Base-by-base conservation (phyloP, 306 rosid genomes). In the Acacia confusa region DNA sequence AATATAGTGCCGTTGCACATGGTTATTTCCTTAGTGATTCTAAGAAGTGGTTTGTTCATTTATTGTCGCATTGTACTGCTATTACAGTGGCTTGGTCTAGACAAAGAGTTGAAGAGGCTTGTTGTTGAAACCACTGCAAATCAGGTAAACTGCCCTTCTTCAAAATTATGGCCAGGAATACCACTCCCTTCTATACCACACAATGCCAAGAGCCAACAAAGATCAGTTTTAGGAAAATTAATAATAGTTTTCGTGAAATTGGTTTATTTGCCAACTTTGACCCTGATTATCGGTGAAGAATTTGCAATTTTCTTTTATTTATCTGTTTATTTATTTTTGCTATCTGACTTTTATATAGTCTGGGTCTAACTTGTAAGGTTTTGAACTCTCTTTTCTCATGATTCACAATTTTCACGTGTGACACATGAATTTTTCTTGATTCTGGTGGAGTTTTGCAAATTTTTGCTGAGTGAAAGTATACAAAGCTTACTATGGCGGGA, bases 51-150 rank as follows among this genome's bases (percentile, higher is more conserved):
- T 36, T 43, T 77, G 52, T 71, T 79, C 71, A 44, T 64, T 72
- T 70, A 55, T 80, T 24, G 58, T 74, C 65, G 74, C 74, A 30
- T 71, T 70, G 17, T 71, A 40, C 70, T 87, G 84, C 77, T 72
- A 84, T 87, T 47, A 63, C 84, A 96, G 99, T 96, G 99, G 99
- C 97, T 96, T 84, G 97, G 94, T 83, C 87, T 92, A 76, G 98
- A 96, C 88, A 96, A 92, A 85, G 97, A 94, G 41, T 84, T 75
- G 53, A 96, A 96, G 88, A 92, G 80, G 89, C 94, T 95, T 81
- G 93, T 92, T 22, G 90, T 95, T 86, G 97, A 93, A 86, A 93
- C 98, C 77, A 95, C 99, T 43, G 89, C 90, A 68, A 95, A 71
- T 71, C 75, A 71, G 75, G 75, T 71, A 44, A 70, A 43, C 32